Percentiles rank a stretch among this genome's conserved stretches.
Evolutionary conservation across 2,329 filamentous ascomycete genomes (phyloP).

Genomic region (Gremmenia infestans): DNA sequence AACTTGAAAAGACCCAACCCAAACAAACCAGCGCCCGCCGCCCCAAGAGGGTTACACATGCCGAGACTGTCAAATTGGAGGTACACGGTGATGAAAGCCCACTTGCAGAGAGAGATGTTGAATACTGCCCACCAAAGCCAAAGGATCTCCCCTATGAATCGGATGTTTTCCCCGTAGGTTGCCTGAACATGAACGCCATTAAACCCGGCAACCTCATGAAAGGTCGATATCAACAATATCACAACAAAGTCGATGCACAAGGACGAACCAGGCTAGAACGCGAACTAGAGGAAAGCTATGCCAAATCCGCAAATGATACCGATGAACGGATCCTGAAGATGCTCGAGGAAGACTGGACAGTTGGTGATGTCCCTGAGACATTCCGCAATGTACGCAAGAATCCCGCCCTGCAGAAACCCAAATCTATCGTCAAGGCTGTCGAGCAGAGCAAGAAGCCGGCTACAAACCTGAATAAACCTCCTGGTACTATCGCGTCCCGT

Average conservation of each 20-base stretch:
- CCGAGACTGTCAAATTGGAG: conserved; percentile 57
- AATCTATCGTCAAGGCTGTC: conserved; percentile 1
- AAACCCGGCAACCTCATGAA: conserved; percentile 55
- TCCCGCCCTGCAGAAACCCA: conserved; percentile 8
- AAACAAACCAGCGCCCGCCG: conserved; percentile 52
- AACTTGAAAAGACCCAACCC: conserved; percentile 57
- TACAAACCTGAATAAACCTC: conserved; percentile 27
- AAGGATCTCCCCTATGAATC: conserved; percentile 63
- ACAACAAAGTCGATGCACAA: conserved; percentile 61
- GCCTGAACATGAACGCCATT: conserved; percentile 52
- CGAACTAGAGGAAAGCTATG: conserved; percentile 48
- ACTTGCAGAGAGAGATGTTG: conserved; percentile 66
- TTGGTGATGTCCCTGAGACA: conserved; percentile 49
- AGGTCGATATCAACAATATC: conserved; percentile 57
- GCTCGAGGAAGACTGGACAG: conserved; percentile 58
- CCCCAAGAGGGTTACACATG: conserved; percentile 49
- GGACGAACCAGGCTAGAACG: conserved; percentile 59
- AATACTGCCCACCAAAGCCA: conserved; percentile 79
- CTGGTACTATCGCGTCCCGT: conserved; percentile 51
- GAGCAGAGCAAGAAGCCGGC: conserved; percentile 20
- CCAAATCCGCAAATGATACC: conserved; percentile 43
- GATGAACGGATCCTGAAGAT: conserved; percentile 65
- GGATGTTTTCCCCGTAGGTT: conserved; percentile 58
- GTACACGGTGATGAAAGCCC: conserved; percentile 50
- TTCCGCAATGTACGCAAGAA: conserved; percentile 30